Conservation (phyloP, 148 eudicot species). For the Hydrangea macrophylla region DNA sequence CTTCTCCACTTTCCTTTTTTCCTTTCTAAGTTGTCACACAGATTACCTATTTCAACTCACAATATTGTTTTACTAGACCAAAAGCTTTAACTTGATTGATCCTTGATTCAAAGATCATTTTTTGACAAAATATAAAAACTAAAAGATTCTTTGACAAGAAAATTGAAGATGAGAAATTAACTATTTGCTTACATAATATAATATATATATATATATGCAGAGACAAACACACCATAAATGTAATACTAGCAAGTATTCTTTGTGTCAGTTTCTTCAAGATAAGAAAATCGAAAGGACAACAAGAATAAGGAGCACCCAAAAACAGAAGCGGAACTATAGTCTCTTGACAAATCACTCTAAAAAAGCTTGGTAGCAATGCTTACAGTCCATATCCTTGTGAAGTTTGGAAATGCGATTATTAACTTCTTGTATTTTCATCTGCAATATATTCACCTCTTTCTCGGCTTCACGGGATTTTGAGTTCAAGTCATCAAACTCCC, state of each 20-base stretch:
- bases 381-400: conserved; percentile 77
- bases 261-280: background rate
- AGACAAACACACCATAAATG: background rate
- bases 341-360: background rate
- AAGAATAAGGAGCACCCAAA: background rate
- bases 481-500: conserved; percentile 62
- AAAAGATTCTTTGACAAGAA: background rate
- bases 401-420: conserved; percentile 43
- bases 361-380: conserved; percentile 31
- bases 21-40: too few species aligned
- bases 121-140: too few species aligned
- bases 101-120: too few species aligned
- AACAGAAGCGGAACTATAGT: background rate
- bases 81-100: too few species aligned
- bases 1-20: too few species aligned
- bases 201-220: too few species aligned
- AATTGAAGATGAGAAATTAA: background rate
- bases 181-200: background rate
- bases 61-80: too few species aligned
- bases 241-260: background rate
- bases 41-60: too few species aligned
- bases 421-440: conserved; percentile 75
- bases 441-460: conserved; percentile 66
- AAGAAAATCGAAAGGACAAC: background rate
- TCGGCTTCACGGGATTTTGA: conserved; percentile 75